Conservation (phyloP, 2,329 filamentous ascomycete genomes). For the Sordariomycetes sp. region DNA sequence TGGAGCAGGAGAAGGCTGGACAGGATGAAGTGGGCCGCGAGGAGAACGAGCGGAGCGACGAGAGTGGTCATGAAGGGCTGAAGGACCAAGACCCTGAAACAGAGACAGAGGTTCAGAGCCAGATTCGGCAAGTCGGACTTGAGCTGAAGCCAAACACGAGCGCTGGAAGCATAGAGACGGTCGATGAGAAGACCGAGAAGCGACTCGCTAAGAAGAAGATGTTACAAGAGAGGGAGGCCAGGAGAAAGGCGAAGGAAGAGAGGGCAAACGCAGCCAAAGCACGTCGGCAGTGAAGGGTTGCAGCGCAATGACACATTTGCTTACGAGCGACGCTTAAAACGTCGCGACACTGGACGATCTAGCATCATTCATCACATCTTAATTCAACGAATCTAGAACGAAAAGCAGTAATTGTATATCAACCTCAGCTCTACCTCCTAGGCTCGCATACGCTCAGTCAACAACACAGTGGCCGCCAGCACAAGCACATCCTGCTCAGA, state of each 20-base stretch:
- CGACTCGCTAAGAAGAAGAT: conserved; percentile 76
- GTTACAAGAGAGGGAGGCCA: conserved; percentile 64
- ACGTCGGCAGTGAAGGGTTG: no score
- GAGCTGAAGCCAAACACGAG: no score
- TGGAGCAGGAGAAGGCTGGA: conserved; percentile 39
- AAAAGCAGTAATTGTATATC: conserved; percentile 44
- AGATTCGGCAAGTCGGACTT: no score
- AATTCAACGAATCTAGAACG: conserved; percentile 22
- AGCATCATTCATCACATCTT: conserved; percentile 16
- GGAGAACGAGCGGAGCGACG: not conserved
- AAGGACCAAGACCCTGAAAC: not conserved
- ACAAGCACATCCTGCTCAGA: conserved; percentile 35
- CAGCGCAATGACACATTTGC: no score
- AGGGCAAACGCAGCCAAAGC: not conserved
- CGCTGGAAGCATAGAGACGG: conserved; percentile 58
- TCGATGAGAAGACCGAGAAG: conserved; percentile 56
- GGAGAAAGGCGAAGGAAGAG: conserved; percentile 36
- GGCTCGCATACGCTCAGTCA: conserved; percentile 37
- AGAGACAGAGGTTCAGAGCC: not conserved
- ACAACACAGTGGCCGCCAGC: conserved; percentile 39
- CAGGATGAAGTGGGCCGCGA: not conserved
- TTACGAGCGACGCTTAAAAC: no score
- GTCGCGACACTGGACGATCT: not conserved
- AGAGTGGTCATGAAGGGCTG: not conserved
- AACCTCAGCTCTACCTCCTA: conserved; percentile 44